phyloP scores from a whole-genome alignment of 345 rosid genomes.

The Leavenworthia alabamica region DNA sequence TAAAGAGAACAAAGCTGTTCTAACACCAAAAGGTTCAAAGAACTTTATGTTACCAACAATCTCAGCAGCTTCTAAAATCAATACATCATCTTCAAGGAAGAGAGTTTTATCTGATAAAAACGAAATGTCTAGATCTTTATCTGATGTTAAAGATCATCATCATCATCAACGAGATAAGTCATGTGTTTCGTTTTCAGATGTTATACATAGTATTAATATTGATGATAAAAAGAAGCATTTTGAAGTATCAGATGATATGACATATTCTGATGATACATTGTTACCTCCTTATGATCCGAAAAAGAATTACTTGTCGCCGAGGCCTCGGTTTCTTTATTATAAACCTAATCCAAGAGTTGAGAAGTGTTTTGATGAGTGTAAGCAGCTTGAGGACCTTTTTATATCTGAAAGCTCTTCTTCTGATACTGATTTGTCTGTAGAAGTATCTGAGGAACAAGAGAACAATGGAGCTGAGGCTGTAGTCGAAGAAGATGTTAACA shows the following conservation, averaged over 20 bases:
- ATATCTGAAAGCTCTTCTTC: slow-evolving; percentile 39
- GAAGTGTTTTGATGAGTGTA: slow-evolving; percentile 33
- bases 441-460: slow-evolving; percentile 44
- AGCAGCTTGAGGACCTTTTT: slow-evolving; percentile 48
- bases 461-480: slow-evolving; percentile 25
- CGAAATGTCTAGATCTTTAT: slow-evolving; percentile 35
- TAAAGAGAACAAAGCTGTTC: slow-evolving; percentile 32
- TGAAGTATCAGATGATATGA: slow-evolving; percentile 33
- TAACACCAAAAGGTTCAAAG: slow-evolving; percentile 47
- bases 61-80: slow-evolving; percentile 72
- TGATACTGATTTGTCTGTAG: slow-evolving; percentile 42
- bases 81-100: slow-evolving; percentile 69
- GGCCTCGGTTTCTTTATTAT: slow-evolving; percentile 62
- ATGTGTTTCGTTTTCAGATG: slow-evolving; percentile 42
- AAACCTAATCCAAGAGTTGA: slow-evolving; percentile 54
- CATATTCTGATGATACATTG: slow-evolving; percentile 35
- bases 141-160: slow-evolving; percentile 40
- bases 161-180: slow-evolving; percentile 30
- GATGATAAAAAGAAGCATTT: slow-evolving; percentile 9
- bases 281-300: slow-evolving; percentile 56
- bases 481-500: slow-evolving; percentile 13
- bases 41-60: slow-evolving; percentile 88
- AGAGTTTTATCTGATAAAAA: slow-evolving; percentile 58
- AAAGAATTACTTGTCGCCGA: slow-evolving; percentile 53
- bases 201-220: slow-evolving; percentile 32